Percentiles rank a stretch among this genome's conserved stretches.
Evolutionary conservation across 257 asterid genomes (phyloP).

Genomic region (Rhazya stricta): DNA sequence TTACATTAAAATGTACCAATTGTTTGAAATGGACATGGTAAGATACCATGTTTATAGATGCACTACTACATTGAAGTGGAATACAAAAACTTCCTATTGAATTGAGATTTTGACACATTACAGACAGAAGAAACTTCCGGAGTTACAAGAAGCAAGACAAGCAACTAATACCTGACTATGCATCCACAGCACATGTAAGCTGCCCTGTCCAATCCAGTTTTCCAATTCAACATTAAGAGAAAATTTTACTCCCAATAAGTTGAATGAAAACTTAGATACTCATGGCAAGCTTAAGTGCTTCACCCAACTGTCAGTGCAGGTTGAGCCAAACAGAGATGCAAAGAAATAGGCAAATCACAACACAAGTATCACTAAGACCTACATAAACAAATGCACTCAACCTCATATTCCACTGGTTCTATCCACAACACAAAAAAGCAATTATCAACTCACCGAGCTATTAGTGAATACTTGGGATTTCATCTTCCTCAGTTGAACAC

Average conservation of each 20-base stretch:
- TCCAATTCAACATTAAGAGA: background rate
- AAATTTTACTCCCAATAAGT: background rate
- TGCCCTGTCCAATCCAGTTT: background rate
- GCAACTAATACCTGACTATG: background rate
- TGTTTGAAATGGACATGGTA: background rate
- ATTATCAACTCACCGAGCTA: constrained; percentile 77
- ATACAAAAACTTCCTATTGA: background rate
- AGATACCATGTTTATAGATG: background rate
- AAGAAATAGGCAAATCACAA: background rate
- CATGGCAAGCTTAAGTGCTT: background rate
- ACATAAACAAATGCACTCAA: background rate
- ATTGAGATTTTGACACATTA: background rate
- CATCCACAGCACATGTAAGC: background rate
- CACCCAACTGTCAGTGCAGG: background rate
- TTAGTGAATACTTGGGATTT: constrained; percentile 86
- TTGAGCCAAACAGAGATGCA: background rate
- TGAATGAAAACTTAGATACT: background rate
- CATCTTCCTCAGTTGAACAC: constrained; percentile 63
- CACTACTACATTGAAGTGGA: no score
- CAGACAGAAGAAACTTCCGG: background rate
- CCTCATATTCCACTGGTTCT: background rate
- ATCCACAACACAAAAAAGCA: background rate
- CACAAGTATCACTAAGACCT: background rate
- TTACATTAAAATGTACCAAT: background rate
- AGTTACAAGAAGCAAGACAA: background rate